Evolutionary conservation across 208 protist genomes (phyloP), one percentile per base, ranked within the genome.

Genomic region (Crithidia sp.): DNA sequence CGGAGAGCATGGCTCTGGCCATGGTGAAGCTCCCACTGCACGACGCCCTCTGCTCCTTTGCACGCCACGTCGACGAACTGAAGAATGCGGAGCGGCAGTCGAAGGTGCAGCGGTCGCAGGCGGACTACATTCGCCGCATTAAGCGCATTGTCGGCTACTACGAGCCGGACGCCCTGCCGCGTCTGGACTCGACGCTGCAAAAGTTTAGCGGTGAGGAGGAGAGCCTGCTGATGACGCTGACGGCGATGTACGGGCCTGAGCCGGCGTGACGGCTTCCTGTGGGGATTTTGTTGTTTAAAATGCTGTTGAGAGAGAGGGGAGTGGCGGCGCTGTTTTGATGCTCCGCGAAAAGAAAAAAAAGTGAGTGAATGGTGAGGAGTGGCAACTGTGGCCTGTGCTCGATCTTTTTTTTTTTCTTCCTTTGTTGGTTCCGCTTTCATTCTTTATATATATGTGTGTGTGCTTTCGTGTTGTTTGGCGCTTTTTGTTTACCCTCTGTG

Each of bases 231-330:
- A 75, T 79, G 68, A 88, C 87, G 4, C 61, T 89, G 44, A 67
- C 70, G 4, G 79, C 77, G 7, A 76, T 77, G 66, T 88, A 90
- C 56, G 82, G 84, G 5, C 87, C 84, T 2, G 87, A 92, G 66
- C 87, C 79, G 16, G 8, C 39, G 10, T 86, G 52, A 71, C 5
- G 4, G 9, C 52, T 12, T 9, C 45, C 7, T 49, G 45, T 49
- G 9, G 0, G 1, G 28, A 2, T 28, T 28, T 28, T 28, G 28
- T 28, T 28, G 28, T 28, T 28, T 49, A 49, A 49, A 0, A 49
- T 14, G 45, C 12, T 49, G 45, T 49, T 49, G 45, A 17, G 16
- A 17, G 16, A 12, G 50, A 55, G 8, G 50, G 5, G 0, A 17
- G 8, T 55, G 8, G 50, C 50, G 16, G 12, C 16, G 28, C 0